phyloP scores from a whole-genome alignment of 805 yeast genomes.

The Saccharomyces cerevisiae region DNA sequence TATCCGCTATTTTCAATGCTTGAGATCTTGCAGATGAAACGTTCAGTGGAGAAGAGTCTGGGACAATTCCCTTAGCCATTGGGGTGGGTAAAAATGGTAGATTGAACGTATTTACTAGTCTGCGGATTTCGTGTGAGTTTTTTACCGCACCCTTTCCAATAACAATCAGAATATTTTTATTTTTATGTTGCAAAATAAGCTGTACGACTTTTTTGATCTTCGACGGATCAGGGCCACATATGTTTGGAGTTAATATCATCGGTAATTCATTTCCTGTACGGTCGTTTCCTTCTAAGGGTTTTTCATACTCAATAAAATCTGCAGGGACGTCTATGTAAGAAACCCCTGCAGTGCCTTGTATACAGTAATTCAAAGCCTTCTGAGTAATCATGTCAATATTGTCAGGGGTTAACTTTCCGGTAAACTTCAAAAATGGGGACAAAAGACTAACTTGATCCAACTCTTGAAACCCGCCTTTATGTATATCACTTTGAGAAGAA shows the following conservation, averaged over 20 bases:
- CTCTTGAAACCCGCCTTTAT: conserved; percentile 65
- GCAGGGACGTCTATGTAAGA: conserved; percentile 62
- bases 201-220: conserved; percentile 28
- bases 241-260: conserved; percentile 5
- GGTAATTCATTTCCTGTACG: not conserved
- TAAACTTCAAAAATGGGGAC: conserved; percentile 42
- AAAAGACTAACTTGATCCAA: conserved; percentile 52
- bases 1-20: conserved; percentile 51
- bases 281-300: conserved; percentile 2
- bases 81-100: conserved; percentile 65
- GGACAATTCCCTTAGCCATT: conserved; percentile 67
- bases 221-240: conserved; percentile 11
- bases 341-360: conserved; percentile 48
- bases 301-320: conserved; percentile 36
- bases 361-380: conserved; percentile 18
- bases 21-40: conserved; percentile 56
- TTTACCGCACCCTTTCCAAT: conserved; percentile 63
- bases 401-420: conserved; percentile 29
- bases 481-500: conserved; percentile 37
- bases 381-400: conserved; percentile 15
- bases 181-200: conserved; percentile 28
- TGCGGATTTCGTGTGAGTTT: conserved; percentile 32
- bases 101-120: conserved; percentile 35
- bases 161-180: conserved; percentile 44
- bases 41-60: conserved; percentile 41